Base-by-base conservation (phyloP, 345 rosid species). In the Salix dunnii region DNA sequence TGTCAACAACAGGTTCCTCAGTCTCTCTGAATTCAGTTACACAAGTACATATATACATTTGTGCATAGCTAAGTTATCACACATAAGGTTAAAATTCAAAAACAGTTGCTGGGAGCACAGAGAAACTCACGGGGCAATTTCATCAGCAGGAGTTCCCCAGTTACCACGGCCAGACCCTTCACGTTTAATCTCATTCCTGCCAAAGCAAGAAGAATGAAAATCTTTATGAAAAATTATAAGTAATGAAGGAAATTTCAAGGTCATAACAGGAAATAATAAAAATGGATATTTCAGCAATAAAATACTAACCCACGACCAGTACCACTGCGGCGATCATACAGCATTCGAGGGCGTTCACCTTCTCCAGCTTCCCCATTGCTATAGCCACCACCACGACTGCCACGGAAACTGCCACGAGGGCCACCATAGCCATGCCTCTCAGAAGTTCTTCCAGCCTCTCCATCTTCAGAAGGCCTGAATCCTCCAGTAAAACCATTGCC, bases 151-250 rank as follows among this genome's bases (percentile, higher is more conserved):
- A 74, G 90, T 86, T 84, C 98, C 99, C 99, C 99, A 96, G 64
- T 96, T 96, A 42, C 97, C 95, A 40, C 93, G 91, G 74, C 99
- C 99, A 86, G 95, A 55, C 36, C 99, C 99, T 1, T 92, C 92
- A 3, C 99, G 95, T 69, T 96, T 96, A 58, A 90, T 5, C 79
- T 88, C 98, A 80, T 81, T 86, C 80, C 99, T 96, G 78, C 53
- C 28, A 61, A 49, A 63, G 74, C 65, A 79, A 66, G 76, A 13
- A 65, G 17, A 51, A 77, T 6, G 17, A 61, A 28, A 58, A 67
- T 28, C 17, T 6, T 12, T 20, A 28, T 16, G 20, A 6, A 17
- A 21, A 12, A 18, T 25, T 16, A 17, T 13, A 43, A 9, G 60
- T 55, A 55, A 12, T 38, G n/a, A 75, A 33, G 63, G 11, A 25